Base-by-base conservation (phyloP, 1,284 basidiomycete species). In the Sphagnurus paluster region DNA sequence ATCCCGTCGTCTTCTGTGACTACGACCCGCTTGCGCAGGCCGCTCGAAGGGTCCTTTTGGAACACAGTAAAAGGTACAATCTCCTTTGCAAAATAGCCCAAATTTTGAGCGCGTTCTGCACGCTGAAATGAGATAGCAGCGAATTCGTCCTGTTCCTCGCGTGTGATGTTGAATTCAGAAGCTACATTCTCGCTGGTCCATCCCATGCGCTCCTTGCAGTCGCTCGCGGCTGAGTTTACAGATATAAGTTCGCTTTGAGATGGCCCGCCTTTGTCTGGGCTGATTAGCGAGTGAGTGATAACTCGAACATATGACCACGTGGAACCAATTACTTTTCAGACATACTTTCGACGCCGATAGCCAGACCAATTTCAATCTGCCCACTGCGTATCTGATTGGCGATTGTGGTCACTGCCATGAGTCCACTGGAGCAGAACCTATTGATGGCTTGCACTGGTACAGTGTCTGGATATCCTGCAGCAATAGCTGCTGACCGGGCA, bases 171-270 rank as follows among this genome's bases (percentile, higher is more conserved):
- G 69, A 90, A 97, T 46, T 96, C 83, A 43, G 72, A 72, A 10
- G 88, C 89, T 39, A 88, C 81, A 54, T 88, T 90, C 64, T 90
- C 87, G 47, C 81, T 87, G 2, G 91, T 92, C 90, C 90, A 92
- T 8, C 90, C 89, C 90, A 93, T 93, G 19, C 86, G 86, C 66
- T 81, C 65, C 23, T 67, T 61, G 53, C 82, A 84, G 55, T 90
- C 87, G 37, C 62, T 72, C 2, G 86, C 74, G 4, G 76, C 64
- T 4, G 65, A 54, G 55, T 82, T 73, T 14, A 61, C 63, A 19
- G 74, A 68, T 25, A 88, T 72, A 8, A 79, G 70, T 45, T 83
- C 82, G 36, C 83, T 87, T 48, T 80, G 78, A 17, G 61, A 52
- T 1, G 80, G 79, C 6, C 79, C 79, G 21, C 84, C 85, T 4